A percentile compares a stretch with the other conserved stretches of the same genome.
phyloP scores from a whole-genome alignment of 148 eudicot genomes.

The Camellia lanceoleosa region DNA sequence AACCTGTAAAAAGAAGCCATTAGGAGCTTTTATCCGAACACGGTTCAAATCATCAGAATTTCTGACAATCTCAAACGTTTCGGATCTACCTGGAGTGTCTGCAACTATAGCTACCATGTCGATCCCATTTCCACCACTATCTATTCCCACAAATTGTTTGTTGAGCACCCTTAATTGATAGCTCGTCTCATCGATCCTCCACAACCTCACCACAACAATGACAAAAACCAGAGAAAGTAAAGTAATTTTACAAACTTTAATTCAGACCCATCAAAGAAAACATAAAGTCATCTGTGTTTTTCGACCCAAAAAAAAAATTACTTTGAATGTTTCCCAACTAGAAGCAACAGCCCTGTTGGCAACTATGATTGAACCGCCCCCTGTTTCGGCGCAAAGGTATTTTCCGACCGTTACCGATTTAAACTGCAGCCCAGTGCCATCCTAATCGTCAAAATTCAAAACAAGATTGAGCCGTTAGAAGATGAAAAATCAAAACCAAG shows the following conservation, averaged over 20 bases:
- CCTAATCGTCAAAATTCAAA: slow-evolving; percentile 31
- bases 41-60: too few relatives aligned
- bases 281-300: too few relatives aligned
- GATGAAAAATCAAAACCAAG: not conserved
- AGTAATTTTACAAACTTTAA: not conserved
- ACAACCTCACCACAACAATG: slow-evolving; percentile 34
- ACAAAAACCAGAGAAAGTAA: not conserved
- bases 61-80: too few relatives aligned
- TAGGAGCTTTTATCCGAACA: too few relatives aligned
- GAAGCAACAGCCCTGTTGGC: slow-evolving; percentile 58
- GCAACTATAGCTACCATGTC: not conserved
- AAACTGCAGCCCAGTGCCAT: slow-evolving; percentile 65
- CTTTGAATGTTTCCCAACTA: slow-evolving; percentile 75
- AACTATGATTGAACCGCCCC: slow-evolving; percentile 53
- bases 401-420: slow-evolving; percentile 46
- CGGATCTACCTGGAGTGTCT: too few relatives aligned
- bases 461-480: not conserved
- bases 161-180: slow-evolving; percentile 64
- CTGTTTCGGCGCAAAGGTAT: slow-evolving; percentile 54
- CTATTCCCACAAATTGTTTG: slow-evolving; percentile 54
- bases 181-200: slow-evolving; percentile 64
- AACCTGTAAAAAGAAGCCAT: too few relatives aligned
- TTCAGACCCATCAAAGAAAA: not conserved
- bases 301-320: not conserved
- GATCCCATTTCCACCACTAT: slow-evolving; percentile 21